Evolutionary conservation across 768 basidiomycete genomes (phyloP).

Genomic region (Pisolithus orientalis): DNA sequence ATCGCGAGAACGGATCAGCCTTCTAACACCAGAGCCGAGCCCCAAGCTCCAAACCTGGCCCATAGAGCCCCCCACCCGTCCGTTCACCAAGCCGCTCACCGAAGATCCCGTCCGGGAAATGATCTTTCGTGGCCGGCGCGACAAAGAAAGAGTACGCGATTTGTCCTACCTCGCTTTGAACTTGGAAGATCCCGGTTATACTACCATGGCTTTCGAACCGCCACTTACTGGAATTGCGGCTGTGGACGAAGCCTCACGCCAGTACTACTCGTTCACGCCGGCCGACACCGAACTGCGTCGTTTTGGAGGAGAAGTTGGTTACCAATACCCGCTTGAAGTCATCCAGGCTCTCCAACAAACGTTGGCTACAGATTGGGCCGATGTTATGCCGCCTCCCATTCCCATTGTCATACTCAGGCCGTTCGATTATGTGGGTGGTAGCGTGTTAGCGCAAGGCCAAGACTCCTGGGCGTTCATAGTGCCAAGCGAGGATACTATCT

Average conservation of each 20-base stretch:
- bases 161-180: too few species aligned
- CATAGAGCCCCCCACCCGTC: background rate
- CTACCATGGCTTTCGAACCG: background rate
- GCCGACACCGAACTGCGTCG: background rate
- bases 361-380: conserved; percentile 4
- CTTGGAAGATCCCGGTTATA: background rate
- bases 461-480: conserved; percentile 6
- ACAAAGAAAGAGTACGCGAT: background rate
- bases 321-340: conserved; percentile 5
- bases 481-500: conserved; percentile 11
- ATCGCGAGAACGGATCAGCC: background rate
- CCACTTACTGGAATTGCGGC: conserved; percentile 2
- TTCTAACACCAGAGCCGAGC: background rate
- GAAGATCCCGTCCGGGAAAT: background rate
- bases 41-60: background rate
- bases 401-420: conserved; percentile 15
- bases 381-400: conserved; percentile 14
- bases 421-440: conserved; percentile 10
- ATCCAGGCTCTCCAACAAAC: conserved; percentile 8
- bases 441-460: background rate
- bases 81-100: background rate
- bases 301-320: background rate
- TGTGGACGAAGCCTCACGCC: conserved; percentile 1
- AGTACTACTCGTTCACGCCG: conserved; percentile 5
- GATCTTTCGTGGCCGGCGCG: conserved; percentile 1